Base-by-base conservation (phyloP, 805 yeast species). In the Starmerella ratchasimensis region DNA sequence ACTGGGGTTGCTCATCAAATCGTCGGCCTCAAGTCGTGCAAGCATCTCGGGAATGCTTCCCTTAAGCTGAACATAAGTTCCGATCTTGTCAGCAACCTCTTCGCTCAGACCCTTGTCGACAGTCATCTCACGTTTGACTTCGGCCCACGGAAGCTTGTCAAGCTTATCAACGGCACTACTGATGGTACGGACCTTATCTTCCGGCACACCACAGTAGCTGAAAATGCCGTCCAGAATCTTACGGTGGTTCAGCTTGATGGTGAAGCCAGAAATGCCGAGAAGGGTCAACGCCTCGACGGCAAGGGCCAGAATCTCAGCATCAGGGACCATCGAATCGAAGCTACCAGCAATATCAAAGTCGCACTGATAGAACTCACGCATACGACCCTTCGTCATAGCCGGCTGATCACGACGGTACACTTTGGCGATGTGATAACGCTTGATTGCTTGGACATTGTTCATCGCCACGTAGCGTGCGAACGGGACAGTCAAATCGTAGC, bases 361-460 rank as follows among this genome's bases (percentile, higher is more conserved):
- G 67, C 99, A 90, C 64, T 90, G 99, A 61, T 90, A 90, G 55
- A 90, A 90, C 62, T 90, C 99, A 71, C 99, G 80, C 98, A 90
- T 90, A 63, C 99, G 74, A 44, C 99, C 99, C 63, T 90, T 90
- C 36, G 97, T 88, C 98, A 90, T 90, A 7, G 99, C 99, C 4
- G 99, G 99, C 63, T 90, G 99, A 59, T 90, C 99, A 63, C 99
- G 80, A 66, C 99, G 76, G 64, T 90, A 90, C 38, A 90, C 99
- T 60, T 90, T 90, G 50, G 99, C 98, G 47, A 90, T 82, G 63
- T 90, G 99, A 59, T 75, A 90, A 57, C 99, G 72, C 64, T 90
- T 90, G 61, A 90, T 88, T 55, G 67, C 72, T 51, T 82, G 77
- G 44, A 90, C 72, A 52, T 81, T 83, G 65, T 90, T 90, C 82